These are phyloP conservation scores for Pythium apleroticum DNA, from an alignment of 352 stramenopile genomes.

Conservation along the genomic window DNA sequence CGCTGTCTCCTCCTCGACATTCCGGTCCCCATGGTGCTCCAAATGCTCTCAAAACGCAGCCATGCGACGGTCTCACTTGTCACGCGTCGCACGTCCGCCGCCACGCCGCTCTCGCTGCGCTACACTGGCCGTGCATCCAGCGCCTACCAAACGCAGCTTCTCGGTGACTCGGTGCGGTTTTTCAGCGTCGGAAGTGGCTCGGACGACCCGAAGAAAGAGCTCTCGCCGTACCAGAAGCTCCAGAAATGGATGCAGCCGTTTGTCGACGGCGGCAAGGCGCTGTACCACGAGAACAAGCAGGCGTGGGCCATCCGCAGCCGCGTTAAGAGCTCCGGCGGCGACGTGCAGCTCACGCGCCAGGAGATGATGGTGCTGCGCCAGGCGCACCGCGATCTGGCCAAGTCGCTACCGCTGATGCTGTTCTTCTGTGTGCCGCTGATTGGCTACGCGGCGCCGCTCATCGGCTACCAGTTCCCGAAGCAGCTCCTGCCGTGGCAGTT, in stretches of 20 bases:
- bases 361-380: slow-evolving; percentile 85
- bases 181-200: slow-evolving; percentile 24
- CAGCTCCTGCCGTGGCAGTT: slow-evolving; percentile 85
- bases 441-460: slow-evolving; percentile 70
- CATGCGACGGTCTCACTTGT: not conserved
- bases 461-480: slow-evolving; percentile 87
- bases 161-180: not conserved
- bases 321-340: slow-evolving; percentile 38
- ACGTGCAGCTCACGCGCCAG: slow-evolving; percentile 43
- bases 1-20: not conserved
- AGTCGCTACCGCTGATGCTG: slow-evolving; percentile 72
- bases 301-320: slow-evolving; percentile 68
- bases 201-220: slow-evolving; percentile 34
- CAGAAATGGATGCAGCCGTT: slow-evolving; percentile 85
- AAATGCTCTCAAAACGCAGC: slow-evolving; percentile 1
- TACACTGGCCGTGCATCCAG: not conserved
- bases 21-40: not conserved
- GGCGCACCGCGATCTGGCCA: slow-evolving; percentile 80
- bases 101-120: not conserved
- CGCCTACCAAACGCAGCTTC: slow-evolving; percentile 3
- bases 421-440: slow-evolving; percentile 75
- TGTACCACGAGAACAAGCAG: slow-evolving; percentile 77
- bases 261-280: slow-evolving; percentile 59
- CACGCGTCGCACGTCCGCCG: not conserved
- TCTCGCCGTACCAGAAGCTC: slow-evolving; percentile 73